Evolutionary conservation across 257 asterid species (phyloP).

Genomic region (Solanum peruvianum): DNA sequence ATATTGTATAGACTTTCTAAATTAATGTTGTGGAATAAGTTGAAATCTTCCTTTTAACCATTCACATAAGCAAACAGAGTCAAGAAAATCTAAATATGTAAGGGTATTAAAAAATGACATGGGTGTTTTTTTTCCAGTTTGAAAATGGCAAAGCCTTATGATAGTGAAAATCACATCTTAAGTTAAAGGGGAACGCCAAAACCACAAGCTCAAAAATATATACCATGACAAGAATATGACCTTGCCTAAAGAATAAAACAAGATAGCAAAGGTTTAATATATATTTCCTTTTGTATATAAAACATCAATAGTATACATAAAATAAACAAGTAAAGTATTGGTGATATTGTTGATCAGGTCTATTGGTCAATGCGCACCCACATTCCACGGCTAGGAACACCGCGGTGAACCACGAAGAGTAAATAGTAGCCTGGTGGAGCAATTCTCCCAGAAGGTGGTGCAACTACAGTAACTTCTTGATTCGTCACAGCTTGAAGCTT

Average conservation of each 20-base stretch:
- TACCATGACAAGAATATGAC: background rate
- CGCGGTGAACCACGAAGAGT: constrained; percentile 60
- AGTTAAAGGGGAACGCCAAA: background rate
- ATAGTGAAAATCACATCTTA: background rate
- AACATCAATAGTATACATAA: background rate
- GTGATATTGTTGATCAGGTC: background rate
- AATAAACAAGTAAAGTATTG: background rate
- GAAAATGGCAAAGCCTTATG: background rate
- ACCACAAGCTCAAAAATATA: background rate
- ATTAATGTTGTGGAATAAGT: too few species aligned
- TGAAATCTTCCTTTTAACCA: too few species aligned
- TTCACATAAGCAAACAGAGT: too few species aligned
- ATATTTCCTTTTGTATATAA: background rate
- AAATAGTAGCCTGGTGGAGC: constrained; percentile 85
- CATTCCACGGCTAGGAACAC: constrained; percentile 68
- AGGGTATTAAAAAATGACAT: too few species aligned
- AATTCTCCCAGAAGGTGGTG: constrained; percentile 59
- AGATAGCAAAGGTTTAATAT: background rate
- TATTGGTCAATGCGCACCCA: constrained; percentile 52
- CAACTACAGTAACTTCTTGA: constrained; percentile 26
- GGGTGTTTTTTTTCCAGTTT: too few species aligned
- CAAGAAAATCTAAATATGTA: too few species aligned
- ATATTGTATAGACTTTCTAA: too few species aligned
- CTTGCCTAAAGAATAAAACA: background rate
- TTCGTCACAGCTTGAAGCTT: constrained; percentile 7